A percentile compares a stretch with the other conserved stretches of the same genome.
Evolutionary conservation across 1,139 yeast genomes (phyloP).

Genomic region (Groenewaldozyma sp.): DNA sequence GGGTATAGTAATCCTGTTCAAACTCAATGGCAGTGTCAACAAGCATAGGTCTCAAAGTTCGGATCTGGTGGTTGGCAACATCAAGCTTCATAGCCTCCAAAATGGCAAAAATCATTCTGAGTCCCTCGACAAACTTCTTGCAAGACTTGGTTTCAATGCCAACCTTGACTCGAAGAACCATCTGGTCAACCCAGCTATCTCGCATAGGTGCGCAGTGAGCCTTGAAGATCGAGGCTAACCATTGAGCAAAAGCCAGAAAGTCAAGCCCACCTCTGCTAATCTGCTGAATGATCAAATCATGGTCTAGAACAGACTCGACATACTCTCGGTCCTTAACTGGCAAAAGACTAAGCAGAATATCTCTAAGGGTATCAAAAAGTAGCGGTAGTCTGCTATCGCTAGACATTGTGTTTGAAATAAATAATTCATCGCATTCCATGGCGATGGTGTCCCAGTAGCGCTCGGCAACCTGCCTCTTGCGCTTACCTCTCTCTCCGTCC

Average conservation of each 20-base stretch:
- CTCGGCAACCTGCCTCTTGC: constrained; percentile 67
- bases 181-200: constrained; percentile 79
- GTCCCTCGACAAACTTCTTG: constrained; percentile 58
- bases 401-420: constrained; percentile 7
- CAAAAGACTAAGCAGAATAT: constrained; percentile 61
- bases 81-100: constrained; percentile 95
- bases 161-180: constrained; percentile 58
- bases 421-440: constrained; percentile 39
- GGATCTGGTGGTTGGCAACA: constrained; percentile 89
- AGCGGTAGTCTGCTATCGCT: constrained; percentile 45
- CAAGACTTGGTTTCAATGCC: constrained; percentile 51
- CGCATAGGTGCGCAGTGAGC: constrained; percentile 95
- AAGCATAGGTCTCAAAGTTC: constrained; percentile 73
- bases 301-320: constrained; percentile 68
- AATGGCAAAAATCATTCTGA: constrained; percentile 71
- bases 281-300: constrained; percentile 70
- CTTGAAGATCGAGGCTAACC: constrained; percentile 65
- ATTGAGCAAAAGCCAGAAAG: constrained; percentile 56
- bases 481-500: constrained; percentile 81
- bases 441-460: constrained; percentile 77
- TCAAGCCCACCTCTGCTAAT: constrained; percentile 59
- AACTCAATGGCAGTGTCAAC: constrained; percentile 88
- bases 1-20: constrained; percentile 78
- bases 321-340: constrained; percentile 69
- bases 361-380: constrained; percentile 66